These are phyloP conservation scores for Phytophthora quininea DNA, from an alignment of 352 stramenopile species.

Conservation along the genomic window DNA sequence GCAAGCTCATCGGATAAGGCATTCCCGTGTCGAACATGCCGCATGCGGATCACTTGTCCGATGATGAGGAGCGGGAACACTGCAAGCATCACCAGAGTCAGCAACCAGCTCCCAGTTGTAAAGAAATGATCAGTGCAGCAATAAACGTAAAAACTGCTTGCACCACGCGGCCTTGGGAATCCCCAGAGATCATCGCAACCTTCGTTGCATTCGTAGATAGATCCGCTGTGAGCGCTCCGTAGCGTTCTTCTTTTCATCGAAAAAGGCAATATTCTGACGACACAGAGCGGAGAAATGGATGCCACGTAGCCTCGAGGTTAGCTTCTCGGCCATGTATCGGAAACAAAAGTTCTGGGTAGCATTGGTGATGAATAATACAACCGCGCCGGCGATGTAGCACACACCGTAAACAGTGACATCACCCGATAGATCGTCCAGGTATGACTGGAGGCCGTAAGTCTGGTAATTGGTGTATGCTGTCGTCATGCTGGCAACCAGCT, in stretches of 20 bases:
- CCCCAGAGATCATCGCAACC: constrained; percentile 47
- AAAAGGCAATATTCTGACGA: constrained; percentile 60
- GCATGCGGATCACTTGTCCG: constrained; percentile 36
- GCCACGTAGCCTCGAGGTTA: constrained; percentile 50
- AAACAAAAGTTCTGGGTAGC: constrained; percentile 53
- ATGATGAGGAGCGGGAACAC: constrained; percentile 65
- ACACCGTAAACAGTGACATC: constrained; percentile 32
- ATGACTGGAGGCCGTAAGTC: constrained; percentile 16
- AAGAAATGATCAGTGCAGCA: constrained; percentile 59
- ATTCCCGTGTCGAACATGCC: constrained; percentile 31
- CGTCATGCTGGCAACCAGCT: constrained; percentile 32
- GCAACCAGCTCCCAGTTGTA: constrained; percentile 58
- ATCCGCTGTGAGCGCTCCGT: constrained; percentile 52
- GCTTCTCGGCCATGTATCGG: constrained; percentile 51
- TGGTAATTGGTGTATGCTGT: constrained; percentile 22
- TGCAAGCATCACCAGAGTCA: constrained; percentile 68
- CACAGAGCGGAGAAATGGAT: constrained; percentile 49
- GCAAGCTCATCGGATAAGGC: constrained; percentile 26
- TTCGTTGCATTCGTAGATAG: constrained; percentile 59
- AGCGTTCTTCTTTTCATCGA: constrained; percentile 69
- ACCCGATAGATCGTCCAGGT: constrained; percentile 37
- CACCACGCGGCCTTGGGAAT: constrained; percentile 50
- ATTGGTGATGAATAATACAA: constrained; percentile 37
- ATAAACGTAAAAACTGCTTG: constrained; percentile 55
- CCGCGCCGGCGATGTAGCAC: constrained; percentile 40